These are phyloP conservation scores for Coniochaeta sp. DNA, from an alignment of 2,329 filamentous ascomycete genomes.

Conservation along the genomic window DNA sequence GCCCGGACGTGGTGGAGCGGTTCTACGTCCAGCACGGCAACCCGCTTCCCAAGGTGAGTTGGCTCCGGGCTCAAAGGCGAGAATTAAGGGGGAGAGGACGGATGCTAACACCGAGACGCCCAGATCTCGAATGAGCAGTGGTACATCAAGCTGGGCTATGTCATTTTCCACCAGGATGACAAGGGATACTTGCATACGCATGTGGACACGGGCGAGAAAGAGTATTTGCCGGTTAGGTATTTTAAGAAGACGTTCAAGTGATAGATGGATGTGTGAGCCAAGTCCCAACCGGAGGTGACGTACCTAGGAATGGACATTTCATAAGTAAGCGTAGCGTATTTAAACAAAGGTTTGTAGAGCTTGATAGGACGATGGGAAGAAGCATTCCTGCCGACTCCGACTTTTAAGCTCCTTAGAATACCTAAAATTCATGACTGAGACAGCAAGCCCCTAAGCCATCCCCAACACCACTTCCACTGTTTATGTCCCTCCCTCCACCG, in stretches of 20 bases:
- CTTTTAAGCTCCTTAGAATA: not conserved
- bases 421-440: not conserved
- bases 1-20: not conserved
- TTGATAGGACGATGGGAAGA: not conserved
- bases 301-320: not conserved
- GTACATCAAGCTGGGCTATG: not conserved
- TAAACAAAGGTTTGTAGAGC: not conserved
- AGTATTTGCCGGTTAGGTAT: not conserved
- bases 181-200: constrained; percentile 1
- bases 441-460: not conserved
- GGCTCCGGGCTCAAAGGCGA: too few species aligned
- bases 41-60: not conserved
- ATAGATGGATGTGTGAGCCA: not conserved
- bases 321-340: not conserved
- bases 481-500: not conserved
- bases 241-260: not conserved
- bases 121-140: not conserved
- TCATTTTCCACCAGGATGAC: not conserved
- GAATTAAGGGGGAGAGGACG: not conserved
- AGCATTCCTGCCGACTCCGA: not conserved
- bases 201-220: not conserved
- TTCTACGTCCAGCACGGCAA: not conserved
- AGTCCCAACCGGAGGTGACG: too few species aligned
- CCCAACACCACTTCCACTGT: not conserved
- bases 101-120: not conserved